Percentiles rank a stretch among this genome's conserved stretches.
Conservation (phyloP, 352 stramenopile species). For the Globisporangium uncinulatum region DNA sequence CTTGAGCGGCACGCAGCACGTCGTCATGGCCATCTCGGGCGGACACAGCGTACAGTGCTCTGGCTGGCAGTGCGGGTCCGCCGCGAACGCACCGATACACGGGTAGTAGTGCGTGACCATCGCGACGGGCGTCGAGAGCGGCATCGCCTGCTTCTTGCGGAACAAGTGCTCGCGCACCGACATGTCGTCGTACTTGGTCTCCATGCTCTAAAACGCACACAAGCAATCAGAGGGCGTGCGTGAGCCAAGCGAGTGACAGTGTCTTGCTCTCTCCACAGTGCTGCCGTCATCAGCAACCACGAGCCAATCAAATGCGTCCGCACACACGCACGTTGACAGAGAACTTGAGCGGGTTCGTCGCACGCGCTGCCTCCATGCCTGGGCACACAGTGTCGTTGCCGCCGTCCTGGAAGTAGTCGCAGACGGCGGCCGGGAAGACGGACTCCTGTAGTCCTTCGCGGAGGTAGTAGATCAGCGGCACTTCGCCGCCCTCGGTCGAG, state of each 20-base stretch:
- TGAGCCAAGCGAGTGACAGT: neutral
- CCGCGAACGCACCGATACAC: conserved; percentile 58
- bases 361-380: conserved; percentile 44
- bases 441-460: conserved; percentile 69
- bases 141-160: conserved; percentile 72
- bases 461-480: conserved; percentile 72
- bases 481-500: conserved; percentile 72
- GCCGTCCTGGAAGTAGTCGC: conserved; percentile 55
- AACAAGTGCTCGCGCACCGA: conserved; percentile 68
- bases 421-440: conserved; percentile 62
- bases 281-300: neutral
- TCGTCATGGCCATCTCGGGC: conserved; percentile 66
- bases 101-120: conserved; percentile 82
- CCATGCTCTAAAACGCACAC: conserved; percentile 37
- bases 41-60: conserved; percentile 68
- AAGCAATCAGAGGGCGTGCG: neutral
- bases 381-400: conserved; percentile 68
- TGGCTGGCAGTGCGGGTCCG: conserved; percentile 50
- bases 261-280: too few species aligned
- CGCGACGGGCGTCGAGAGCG: conserved; percentile 63
- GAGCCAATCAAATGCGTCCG: neutral
- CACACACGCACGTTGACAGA: conserved; percentile 35
- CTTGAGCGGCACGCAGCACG: conserved; percentile 71
- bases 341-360: conserved; percentile 66
- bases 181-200: conserved; percentile 80